These are phyloP conservation scores for Dactylis glomerata DNA, from an alignment of 176 grass and related monocot genomes.

Conservation along the genomic window DNA sequence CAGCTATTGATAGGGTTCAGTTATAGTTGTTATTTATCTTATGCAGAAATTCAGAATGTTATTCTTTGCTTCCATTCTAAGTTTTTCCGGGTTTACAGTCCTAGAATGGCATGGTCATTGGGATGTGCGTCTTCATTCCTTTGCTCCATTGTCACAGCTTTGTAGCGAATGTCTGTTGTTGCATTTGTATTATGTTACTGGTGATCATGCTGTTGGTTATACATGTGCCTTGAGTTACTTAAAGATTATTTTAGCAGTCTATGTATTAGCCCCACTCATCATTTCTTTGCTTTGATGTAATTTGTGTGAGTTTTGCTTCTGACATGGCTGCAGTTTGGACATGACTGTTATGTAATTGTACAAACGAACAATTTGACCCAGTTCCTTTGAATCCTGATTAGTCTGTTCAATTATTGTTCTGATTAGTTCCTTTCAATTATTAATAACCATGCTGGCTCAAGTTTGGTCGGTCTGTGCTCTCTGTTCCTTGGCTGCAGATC, in stretches of 20 bases:
- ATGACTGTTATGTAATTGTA: not conserved
- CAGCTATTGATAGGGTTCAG: slow-evolving; percentile 22
- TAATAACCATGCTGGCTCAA: not conserved
- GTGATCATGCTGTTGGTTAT: slow-evolving; percentile 8
- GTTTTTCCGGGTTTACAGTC: slow-evolving; percentile 4
- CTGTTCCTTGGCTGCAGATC: not conserved
- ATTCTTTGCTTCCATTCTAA: not conserved
- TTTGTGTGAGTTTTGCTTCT: not conserved
- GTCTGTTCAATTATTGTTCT: not conserved
- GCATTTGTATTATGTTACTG: not conserved
- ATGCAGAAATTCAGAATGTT: slow-evolving; percentile 11
- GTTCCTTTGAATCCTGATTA: not conserved
- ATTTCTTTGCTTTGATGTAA: not conserved
- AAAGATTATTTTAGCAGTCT: not conserved
- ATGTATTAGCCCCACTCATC: not conserved
- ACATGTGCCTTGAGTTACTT: slow-evolving; percentile 2
- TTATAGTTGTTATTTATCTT: slow-evolving; percentile 1
- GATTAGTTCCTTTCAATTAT: no score
- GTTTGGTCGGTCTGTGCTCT: not conserved
- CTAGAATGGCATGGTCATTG: slow-evolving; percentile 6
- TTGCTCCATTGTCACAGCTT: not conserved
- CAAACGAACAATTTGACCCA: not conserved
- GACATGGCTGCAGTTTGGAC: not conserved
- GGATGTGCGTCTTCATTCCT: not conserved
- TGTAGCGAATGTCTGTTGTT: slow-evolving; percentile 4